A percentile compares a stretch with the other conserved stretches of the same genome.
These are phyloP conservation scores for Herpetomonas samuelpessoai DNA, from an alignment of 208 protist genomes.

Conservation along the genomic window DNA sequence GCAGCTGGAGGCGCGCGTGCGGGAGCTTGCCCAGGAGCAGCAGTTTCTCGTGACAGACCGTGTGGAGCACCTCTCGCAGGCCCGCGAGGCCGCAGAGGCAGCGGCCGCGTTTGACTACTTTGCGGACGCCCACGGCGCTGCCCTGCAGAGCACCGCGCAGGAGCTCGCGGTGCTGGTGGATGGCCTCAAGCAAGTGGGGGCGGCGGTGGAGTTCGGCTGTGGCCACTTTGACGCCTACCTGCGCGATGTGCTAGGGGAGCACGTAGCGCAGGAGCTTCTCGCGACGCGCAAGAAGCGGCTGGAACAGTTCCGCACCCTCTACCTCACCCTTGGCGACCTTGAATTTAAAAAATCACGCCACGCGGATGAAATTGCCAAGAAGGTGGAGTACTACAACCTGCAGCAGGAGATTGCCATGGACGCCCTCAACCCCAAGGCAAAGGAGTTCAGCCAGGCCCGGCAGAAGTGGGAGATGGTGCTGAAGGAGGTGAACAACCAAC, in stretches of 20 bases:
- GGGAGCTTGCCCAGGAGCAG: slow-evolving; percentile 42
- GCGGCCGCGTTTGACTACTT: slow-evolving; percentile 53
- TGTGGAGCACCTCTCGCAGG: slow-evolving; percentile 36
- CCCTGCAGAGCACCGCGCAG: slow-evolving; percentile 32
- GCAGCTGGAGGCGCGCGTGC: slow-evolving; percentile 63
- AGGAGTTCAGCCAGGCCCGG: slow-evolving; percentile 81
- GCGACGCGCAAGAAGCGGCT: slow-evolving; percentile 62
- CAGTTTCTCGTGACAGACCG: slow-evolving; percentile 48
- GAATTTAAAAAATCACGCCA: slow-evolving; percentile 86
- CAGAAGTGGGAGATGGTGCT: slow-evolving; percentile 61
- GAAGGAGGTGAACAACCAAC: slow-evolving; percentile 54
- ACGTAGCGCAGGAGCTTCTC: slow-evolving; percentile 30
- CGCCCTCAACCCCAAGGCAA: slow-evolving; percentile 83
- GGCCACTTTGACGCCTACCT: slow-evolving; percentile 32
- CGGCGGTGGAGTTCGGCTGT: slow-evolving; percentile 29
- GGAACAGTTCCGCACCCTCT: slow-evolving; percentile 72
- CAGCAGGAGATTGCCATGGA: slow-evolving; percentile 90
- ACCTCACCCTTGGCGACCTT: slow-evolving; percentile 84
- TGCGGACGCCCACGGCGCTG: slow-evolving; percentile 31
- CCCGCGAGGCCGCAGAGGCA: slow-evolving; percentile 54
- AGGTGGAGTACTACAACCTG: slow-evolving; percentile 74
- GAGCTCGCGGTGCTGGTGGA: slow-evolving; percentile 21
- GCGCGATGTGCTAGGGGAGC: slow-evolving; percentile 26
- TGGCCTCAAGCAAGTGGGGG: slow-evolving; percentile 23
- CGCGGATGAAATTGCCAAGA: slow-evolving; percentile 72